phyloP scores from a whole-genome alignment of 257 asterid genomes.

The Petunia secreta region DNA sequence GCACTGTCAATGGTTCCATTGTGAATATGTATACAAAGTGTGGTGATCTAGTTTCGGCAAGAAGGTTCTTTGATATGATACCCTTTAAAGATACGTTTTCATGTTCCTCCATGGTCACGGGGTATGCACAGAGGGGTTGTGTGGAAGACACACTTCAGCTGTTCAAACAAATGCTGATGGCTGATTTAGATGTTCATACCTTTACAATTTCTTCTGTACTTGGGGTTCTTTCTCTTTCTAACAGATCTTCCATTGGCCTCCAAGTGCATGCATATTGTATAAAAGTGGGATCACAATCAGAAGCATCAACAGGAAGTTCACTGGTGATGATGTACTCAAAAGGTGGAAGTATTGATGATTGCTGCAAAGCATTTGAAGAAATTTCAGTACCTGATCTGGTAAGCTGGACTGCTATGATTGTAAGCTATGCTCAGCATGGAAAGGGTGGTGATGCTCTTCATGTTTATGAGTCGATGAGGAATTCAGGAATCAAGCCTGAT shows the following conservation, averaged over 20 bases:
- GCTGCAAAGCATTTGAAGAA: slow-evolving; percentile 51
- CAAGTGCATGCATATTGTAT: slow-evolving; percentile 56
- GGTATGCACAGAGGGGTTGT: slow-evolving; percentile 57
- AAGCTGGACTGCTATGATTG: slow-evolving; percentile 67
- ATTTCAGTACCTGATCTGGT: slow-evolving; percentile 57
- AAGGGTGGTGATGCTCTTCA: slow-evolving; percentile 66
- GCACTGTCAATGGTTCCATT: slow-evolving; percentile 43
- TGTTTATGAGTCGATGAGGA: slow-evolving; percentile 63
- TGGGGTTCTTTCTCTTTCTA: slow-evolving; percentile 43
- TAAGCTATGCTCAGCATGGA: slow-evolving; percentile 79
- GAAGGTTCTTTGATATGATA: slow-evolving; percentile 47
- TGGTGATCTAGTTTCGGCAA: slow-evolving; percentile 58
- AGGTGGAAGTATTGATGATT: slow-evolving; percentile 58
- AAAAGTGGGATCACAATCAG: slow-evolving; percentile 65
- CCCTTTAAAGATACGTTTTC: slow-evolving; percentile 56
- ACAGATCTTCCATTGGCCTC: slow-evolving; percentile 41
- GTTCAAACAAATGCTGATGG: slow-evolving; percentile 47
- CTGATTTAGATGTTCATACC: slow-evolving; percentile 43
- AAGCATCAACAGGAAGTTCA: slow-evolving; percentile 62
- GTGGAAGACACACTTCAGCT: slow-evolving; percentile 54
- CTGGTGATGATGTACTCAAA: slow-evolving; percentile 75
- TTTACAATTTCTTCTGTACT: slow-evolving; percentile 66
- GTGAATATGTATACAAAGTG: slow-evolving; percentile 84
- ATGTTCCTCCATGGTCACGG: slow-evolving; percentile 67
- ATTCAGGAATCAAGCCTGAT: slow-evolving; percentile 60